Conservation (phyloP, 2,329 filamentous ascomycete species). For the Magnaporthiopsis incrustans region DNA sequence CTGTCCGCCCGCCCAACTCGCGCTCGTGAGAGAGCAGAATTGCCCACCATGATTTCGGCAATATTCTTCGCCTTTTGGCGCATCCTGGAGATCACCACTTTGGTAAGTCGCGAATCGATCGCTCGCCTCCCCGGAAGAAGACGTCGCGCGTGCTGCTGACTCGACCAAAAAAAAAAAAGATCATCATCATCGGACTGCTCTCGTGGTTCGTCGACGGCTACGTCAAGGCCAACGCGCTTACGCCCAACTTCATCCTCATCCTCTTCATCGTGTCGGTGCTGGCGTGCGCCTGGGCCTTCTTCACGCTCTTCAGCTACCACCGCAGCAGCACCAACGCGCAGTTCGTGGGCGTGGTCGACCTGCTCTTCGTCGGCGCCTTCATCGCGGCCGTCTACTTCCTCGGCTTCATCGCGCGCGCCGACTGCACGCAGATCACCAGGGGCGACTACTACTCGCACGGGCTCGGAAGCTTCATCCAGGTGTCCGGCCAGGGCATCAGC, state of each 20-base stretch:
- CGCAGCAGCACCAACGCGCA: slow-evolving; percentile 51
- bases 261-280: slow-evolving; percentile 61
- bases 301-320: slow-evolving; percentile 60
- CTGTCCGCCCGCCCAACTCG: no score
- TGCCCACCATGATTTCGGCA: slow-evolving; percentile 50
- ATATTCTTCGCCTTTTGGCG: slow-evolving; percentile 56
- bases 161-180: slow-evolving; percentile 34
- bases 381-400: slow-evolving; percentile 55
- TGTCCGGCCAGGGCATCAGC: slow-evolving; percentile 41
- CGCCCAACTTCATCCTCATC: slow-evolving; percentile 55
- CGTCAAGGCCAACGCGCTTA: slow-evolving; percentile 46
- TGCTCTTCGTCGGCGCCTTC: slow-evolving; percentile 54
- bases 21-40: neutral
- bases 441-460: slow-evolving; percentile 44
- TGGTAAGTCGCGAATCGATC: slow-evolving; percentile 38
- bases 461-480: slow-evolving; percentile 54
- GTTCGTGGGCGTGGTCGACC: slow-evolving; percentile 53
- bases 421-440: slow-evolving; percentile 56
- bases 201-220: slow-evolving; percentile 58
- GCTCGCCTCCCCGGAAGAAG: neutral
- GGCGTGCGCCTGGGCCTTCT: slow-evolving; percentile 54
- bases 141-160: neutral
- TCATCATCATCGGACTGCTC: slow-evolving; percentile 59
- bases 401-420: slow-evolving; percentile 48
- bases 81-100: slow-evolving; percentile 52